phyloP scores from a whole-genome alignment of 371 early-diverging fungal species.

The Amoeboaphelidium protococcarum region DNA sequence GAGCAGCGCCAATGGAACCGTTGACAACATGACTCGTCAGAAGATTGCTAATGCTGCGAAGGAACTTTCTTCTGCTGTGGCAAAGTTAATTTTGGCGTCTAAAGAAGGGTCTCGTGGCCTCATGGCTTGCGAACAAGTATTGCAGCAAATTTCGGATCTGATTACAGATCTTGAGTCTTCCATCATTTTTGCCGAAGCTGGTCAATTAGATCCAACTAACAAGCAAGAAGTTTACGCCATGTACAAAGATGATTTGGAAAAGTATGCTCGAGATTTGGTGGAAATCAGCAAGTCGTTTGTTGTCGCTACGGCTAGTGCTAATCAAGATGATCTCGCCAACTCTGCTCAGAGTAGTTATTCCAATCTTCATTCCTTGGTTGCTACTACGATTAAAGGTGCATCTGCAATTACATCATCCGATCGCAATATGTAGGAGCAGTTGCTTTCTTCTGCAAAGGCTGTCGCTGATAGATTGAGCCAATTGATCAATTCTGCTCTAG shows the following conservation, averaged over 20 bases:
- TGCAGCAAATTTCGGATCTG: constrained; percentile 6
- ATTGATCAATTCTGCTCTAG: constrained; percentile 10
- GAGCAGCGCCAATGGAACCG: constrained; percentile 8
- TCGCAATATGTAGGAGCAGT: neutral
- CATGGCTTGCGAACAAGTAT: constrained; percentile 9
- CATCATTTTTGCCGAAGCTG: constrained; percentile 17
- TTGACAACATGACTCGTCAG: constrained; percentile 7
- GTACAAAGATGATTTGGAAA: constrained; percentile 13
- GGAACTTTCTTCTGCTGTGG: constrained; percentile 10
- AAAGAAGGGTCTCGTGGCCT: constrained; percentile 15
- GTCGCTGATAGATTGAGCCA: constrained; percentile 12
- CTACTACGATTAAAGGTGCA: neutral
- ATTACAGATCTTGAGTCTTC: constrained; percentile 14
- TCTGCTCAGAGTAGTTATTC: constrained; percentile 4
- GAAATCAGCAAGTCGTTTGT: constrained; percentile 14
- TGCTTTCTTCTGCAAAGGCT: neutral
- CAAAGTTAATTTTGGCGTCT: constrained; percentile 9
- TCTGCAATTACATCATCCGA: neutral
- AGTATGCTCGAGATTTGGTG: constrained; percentile 10
- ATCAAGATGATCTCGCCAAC: constrained; percentile 11
- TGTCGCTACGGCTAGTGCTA: constrained; percentile 5
- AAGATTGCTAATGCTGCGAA: constrained; percentile 13
- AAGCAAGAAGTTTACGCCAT: constrained; percentile 10
- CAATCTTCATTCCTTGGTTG: constrained; percentile 8
- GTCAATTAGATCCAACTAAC: constrained; percentile 17